Conservation (phyloP, 768 basidiomycete species). For the Thelephora ganbajun region DNA sequence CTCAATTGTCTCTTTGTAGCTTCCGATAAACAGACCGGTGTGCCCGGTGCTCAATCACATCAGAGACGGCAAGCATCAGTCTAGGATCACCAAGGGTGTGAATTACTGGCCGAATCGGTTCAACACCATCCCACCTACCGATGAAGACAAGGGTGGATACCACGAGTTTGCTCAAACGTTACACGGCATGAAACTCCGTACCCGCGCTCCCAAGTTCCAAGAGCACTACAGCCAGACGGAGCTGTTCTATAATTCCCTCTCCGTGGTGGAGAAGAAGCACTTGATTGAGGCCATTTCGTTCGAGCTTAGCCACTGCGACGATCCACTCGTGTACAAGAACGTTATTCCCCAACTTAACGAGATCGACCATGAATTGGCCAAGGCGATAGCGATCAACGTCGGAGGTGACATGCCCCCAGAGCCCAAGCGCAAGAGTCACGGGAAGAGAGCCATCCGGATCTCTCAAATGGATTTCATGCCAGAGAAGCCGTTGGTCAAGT, state of each 20-base stretch:
- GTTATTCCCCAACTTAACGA: conserved; percentile 58
- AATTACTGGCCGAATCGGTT: conserved; percentile 83
- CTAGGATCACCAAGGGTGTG: conserved; percentile 43
- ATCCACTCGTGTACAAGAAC: conserved; percentile 50
- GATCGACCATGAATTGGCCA: conserved; percentile 64
- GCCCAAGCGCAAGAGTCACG: conserved; percentile 40
- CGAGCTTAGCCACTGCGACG: conserved; percentile 76
- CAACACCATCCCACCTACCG: conserved; percentile 31
- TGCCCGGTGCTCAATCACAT: conserved; percentile 64
- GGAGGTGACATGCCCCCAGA: conserved; percentile 42
- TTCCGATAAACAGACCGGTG: conserved; percentile 74
- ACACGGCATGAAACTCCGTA: conserved; percentile 40
- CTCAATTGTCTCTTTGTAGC: conserved; percentile 16
- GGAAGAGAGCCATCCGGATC: conserved; percentile 37
- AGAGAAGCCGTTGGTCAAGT: conserved; percentile 41
- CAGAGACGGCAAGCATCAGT: conserved; percentile 45
- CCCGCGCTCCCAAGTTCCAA: conserved; percentile 59
- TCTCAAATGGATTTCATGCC: conserved; percentile 47
- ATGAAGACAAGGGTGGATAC: conserved; percentile 41
- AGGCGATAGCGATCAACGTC: conserved; percentile 50
- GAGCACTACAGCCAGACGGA: conserved; percentile 69
- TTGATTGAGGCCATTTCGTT: conserved; percentile 60
- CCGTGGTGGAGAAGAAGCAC: conserved; percentile 55
- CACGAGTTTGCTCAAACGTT: conserved; percentile 40
- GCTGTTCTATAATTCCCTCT: conserved; percentile 76